Base-by-base conservation (phyloP, 2,329 filamentous ascomycete species). In the Xylariaceae sp. region DNA sequence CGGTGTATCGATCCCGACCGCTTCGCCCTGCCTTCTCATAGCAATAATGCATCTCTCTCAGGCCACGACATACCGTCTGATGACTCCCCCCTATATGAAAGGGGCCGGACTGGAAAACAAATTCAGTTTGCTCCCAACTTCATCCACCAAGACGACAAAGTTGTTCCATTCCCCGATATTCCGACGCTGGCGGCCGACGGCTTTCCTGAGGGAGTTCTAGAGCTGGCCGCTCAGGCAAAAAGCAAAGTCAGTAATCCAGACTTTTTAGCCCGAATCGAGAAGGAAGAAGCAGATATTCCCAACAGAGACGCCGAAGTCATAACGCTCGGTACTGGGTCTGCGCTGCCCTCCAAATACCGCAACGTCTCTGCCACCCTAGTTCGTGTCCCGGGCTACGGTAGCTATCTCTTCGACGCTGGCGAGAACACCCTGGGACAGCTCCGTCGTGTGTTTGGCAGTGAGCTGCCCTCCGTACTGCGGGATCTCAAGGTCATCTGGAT, bases 381-480 rank as follows among this genome's bases (percentile, higher is more conserved):
- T 50, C 84, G 89, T 11, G 87, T 96, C 2, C 94, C 94, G 5
- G 89, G 87, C 3, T 83, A 86, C 66, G 94, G 94, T n/a, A 92
- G 84, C 71, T 95, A 96, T 70, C 78, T 99, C 0, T 83, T 99
- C 59, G 94, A 99, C 74, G 90, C 87, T 66, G 94, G 94, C 59
- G 94, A 99, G 74, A 92, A 91, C 69, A 97, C 94, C 0, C 76
- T 97, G 7, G 93, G 93, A 9, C 92, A 97, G 72, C 77, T 99
- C 45, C 85, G 84, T 59, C 88, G 94, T 54, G 79, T 89, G 0
- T 93, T 89, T 68, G 80, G 82, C 4, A 76, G 80, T 0, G 79
- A 85, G 3, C 82, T 90, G 64, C 77, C 93, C 34, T 79, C 86
- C n/a, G 80, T 96, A 10, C 77, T 99, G n/a, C 81, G 79, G 60